Evolutionary conservation across 106 monocot species (phyloP).

Genomic region (Allium sativum): DNA sequence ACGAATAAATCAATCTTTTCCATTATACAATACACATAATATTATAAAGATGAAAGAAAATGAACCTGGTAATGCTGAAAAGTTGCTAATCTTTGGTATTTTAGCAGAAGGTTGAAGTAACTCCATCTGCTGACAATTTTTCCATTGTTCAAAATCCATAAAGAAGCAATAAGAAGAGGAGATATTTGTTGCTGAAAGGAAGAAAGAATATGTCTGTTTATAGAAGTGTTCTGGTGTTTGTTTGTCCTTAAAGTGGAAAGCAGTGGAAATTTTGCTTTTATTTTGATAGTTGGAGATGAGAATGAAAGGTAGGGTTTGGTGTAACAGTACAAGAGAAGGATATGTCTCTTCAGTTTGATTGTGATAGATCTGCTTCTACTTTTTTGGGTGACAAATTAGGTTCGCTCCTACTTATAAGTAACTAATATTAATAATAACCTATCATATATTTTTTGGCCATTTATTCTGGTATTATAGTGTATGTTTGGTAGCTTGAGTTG

Average conservation of each 20-base stretch:
- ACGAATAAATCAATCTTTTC: not conserved
- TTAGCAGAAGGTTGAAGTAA: not conserved
- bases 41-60: too few species aligned
- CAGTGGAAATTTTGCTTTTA: too few species aligned
- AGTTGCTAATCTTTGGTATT: not conserved
- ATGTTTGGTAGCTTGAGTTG: constrained; percentile 3
- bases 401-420: not conserved
- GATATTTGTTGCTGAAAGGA: too few species aligned
- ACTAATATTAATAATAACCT: too few species aligned
- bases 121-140: not conserved
- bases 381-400: not conserved
- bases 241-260: too few species aligned
- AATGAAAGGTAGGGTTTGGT: too few species aligned
- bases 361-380: constrained; percentile 2
- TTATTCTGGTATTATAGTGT: not conserved
- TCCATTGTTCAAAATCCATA: constrained; percentile 5
- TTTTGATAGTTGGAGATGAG: too few species aligned
- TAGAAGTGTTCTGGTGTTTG: too few species aligned
- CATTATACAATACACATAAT: not conserved
- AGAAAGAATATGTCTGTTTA: too few species aligned
- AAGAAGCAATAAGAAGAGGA: not conserved
- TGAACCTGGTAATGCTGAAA: not conserved
- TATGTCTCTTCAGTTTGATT: not conserved
- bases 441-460: not conserved
- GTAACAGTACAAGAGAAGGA: too few species aligned